These are phyloP conservation scores for Inonotus obliquus DNA, from an alignment of 1,284 basidiomycete genomes.

Conservation along the genomic window DNA sequence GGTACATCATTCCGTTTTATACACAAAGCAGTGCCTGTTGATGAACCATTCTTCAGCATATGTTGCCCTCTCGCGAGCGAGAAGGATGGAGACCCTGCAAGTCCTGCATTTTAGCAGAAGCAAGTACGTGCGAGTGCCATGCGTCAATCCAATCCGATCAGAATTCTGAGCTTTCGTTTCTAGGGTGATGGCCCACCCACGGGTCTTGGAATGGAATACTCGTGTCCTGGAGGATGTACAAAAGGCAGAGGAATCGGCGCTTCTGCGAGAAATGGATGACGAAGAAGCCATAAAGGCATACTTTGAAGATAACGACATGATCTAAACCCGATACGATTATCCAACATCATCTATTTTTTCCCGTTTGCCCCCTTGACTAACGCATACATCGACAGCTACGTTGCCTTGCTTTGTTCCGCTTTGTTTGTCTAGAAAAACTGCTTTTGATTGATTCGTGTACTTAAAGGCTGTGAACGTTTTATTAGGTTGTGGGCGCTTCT, in stretches of 20 bases:
- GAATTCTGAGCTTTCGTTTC: slow-evolving; percentile 4
- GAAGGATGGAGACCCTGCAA: slow-evolving; percentile 77
- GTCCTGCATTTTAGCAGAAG: slow-evolving; percentile 73
- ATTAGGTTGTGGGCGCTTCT: too few relatives aligned
- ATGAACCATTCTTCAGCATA: slow-evolving; percentile 54
- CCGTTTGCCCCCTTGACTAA: neutral
- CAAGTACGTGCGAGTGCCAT: slow-evolving; percentile 46
- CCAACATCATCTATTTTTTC: neutral
- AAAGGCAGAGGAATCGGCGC: slow-evolving; percentile 3
- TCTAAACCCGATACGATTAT: neutral
- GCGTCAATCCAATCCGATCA: neutral
- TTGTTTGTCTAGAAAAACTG: too few relatives aligned
- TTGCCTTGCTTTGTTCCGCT: neutral
- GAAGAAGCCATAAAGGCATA: slow-evolving; percentile 10
- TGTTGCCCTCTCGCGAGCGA: slow-evolving; percentile 91
- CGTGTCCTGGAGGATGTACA: slow-evolving; percentile 9
- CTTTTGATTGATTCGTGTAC: too few relatives aligned
- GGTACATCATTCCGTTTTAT: slow-evolving; percentile 32
- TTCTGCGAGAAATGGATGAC: slow-evolving; percentile 11
- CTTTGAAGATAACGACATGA: slow-evolving; percentile 7
- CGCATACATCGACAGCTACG: neutral
- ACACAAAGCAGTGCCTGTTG: neutral
- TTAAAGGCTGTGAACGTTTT: too few relatives aligned
- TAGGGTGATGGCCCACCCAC: slow-evolving; percentile 42
- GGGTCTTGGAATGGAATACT: slow-evolving; percentile 28